Conservation (phyloP, 1,284 basidiomycete genomes). For the Pseudomicrostroma phylloplanum region DNA sequence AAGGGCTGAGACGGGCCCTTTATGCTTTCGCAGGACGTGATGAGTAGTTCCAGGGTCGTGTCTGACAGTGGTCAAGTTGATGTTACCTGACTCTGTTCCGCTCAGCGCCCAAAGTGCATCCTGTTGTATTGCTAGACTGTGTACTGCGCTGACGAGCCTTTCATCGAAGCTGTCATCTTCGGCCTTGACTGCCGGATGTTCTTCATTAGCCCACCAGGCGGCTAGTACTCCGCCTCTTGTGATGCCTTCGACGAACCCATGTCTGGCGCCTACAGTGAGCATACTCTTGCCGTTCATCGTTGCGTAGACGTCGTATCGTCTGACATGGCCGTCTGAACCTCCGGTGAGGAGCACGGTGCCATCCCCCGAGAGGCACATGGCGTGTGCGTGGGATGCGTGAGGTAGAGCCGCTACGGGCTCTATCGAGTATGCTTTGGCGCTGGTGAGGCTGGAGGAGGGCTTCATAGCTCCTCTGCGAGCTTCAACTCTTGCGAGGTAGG, state of each 20-base stretch:
- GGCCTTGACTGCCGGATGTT: conserved; percentile 24
- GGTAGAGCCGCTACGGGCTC: conserved; percentile 88
- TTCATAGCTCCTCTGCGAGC: conserved; percentile 11
- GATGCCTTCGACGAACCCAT: conserved; percentile 84
- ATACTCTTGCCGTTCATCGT: conserved; percentile 80
- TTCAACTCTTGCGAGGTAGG: conserved; percentile 12
- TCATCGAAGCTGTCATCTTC: conserved; percentile 21
- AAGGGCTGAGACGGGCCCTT: conserved; percentile 77
- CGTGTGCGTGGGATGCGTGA: conserved; percentile 77
- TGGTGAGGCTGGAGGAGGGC: conserved; percentile 9
- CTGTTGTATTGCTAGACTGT: conserved; percentile 44
- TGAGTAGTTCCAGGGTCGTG: conserved; percentile 79
- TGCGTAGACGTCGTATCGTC: conserved; percentile 84
- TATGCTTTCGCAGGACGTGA: conserved; percentile 64
- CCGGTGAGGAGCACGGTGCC: conserved; percentile 83
- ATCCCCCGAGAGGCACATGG: conserved; percentile 76
- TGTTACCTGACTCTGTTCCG: conserved; percentile 42
- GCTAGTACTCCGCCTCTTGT: conserved; percentile 80
- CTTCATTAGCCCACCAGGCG: conserved; percentile 70
- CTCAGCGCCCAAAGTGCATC: conserved; percentile 43
- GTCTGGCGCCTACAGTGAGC: conserved; percentile 80
- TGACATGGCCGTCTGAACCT: conserved; percentile 85
- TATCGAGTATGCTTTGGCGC: conserved; percentile 53
- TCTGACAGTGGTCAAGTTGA: conserved; percentile 80
- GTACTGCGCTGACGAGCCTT: conserved; percentile 34